Evolutionary conservation across 75 land plant genomes (phyloP), one percentile per base, ranked within the genome.

Genomic region (Pinus albicaulis): DNA sequence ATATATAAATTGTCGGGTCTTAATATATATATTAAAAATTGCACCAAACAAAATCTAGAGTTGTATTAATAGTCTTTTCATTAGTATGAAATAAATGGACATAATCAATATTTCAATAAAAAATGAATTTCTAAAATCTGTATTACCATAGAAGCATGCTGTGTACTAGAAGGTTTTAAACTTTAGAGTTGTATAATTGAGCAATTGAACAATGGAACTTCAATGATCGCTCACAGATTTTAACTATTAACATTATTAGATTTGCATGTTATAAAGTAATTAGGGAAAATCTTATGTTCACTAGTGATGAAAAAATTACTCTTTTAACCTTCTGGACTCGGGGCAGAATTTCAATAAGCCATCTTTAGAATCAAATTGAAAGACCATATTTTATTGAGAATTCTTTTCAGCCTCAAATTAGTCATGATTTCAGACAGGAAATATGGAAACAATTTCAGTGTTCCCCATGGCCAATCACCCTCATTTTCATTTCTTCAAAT

Each of bases 261-360:
- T 64, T 64, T 64, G 19, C 38, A 34, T 36, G 34, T 31, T 36
- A 48, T 48, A 64, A 64, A 5, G 17, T 31, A 64, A 28, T 24
- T 64, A 31, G 68, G 41, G 19, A 64, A 64, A 64, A 64, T 64
- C 8, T 34, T 59, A 64, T 16, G 41, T 16, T 64, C 68, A 64
- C 2, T 19, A 64, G 68, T 16, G 13, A 64, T 34, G n/a, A 24
- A 19, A 64, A 8, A 34, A 64, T 8, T 20, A 17, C 68, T 31
- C 16, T 15, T 62, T 62, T 26, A 62, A 62, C 8, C 10, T 44
- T 44, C 65, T 26, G 36, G 36, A 26, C 15, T 28, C 11, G 11
- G 11, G 53, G 53, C 12, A 48, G 11, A 10, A 48, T 48, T 48
- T 48, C 11, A 48, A 48, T 10, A 48, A 48, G 11, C 53, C 53